Conservation (phyloP, 176 grass and related monocot genomes). For the Eremochloa ophiuroides region DNA sequence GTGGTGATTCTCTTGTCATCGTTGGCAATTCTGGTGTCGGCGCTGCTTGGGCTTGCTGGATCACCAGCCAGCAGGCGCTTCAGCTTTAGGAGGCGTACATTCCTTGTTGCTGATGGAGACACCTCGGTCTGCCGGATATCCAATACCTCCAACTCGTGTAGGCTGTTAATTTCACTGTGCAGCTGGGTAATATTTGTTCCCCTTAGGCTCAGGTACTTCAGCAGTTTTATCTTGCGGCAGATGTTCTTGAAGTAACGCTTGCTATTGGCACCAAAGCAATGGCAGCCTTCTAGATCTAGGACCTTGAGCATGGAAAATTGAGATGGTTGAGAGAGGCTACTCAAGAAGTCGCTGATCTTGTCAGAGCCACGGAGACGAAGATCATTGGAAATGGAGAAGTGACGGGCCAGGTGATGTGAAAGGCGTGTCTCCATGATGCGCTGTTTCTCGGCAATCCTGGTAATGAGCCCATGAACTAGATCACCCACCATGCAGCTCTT, state of each 20-base stretch:
- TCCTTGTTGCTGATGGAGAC: neutral
- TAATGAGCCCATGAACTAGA: slow-evolving; percentile 13
- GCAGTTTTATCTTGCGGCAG: neutral
- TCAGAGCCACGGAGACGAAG: neutral
- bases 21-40: no score
- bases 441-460: neutral
- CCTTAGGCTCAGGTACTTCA: slow-evolving; percentile 29
- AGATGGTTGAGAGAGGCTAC: neutral
- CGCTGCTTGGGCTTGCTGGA: neutral
- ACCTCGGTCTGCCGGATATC: slow-evolving; percentile 21
- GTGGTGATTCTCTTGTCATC: neutral
- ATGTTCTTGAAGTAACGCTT: neutral
- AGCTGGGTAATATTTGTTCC: neutral
- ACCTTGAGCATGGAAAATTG: slow-evolving; percentile 16
- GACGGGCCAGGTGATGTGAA: slow-evolving; percentile 2
- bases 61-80: slow-evolving; percentile 28
- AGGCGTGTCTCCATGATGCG: neutral
- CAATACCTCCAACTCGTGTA: slow-evolving; percentile 22
- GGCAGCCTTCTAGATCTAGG: slow-evolving; percentile 22
- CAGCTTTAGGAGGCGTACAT: neutral
- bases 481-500: slow-evolving; percentile 2
- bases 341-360: neutral
- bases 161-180: slow-evolving; percentile 20
- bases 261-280: neutral
- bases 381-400: slow-evolving; percentile 28